Conservation (phyloP, 2,329 filamentous ascomycete genomes). For the Neurospora crassa region DNA sequence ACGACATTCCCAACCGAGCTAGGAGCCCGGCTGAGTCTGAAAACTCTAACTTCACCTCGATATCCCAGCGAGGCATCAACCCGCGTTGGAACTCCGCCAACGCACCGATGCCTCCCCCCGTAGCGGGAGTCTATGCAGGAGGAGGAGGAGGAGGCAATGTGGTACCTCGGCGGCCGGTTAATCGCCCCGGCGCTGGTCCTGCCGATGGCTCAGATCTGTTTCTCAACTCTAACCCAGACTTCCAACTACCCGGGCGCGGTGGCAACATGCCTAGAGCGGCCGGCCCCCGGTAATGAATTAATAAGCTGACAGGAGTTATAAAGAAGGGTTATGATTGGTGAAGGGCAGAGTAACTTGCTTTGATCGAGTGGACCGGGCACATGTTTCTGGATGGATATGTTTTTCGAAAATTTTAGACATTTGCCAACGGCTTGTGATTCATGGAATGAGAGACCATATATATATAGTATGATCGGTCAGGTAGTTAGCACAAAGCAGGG, state of each 20-base stretch:
- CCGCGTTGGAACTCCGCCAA: conserved; percentile 63
- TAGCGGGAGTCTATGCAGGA: conserved; percentile 29
- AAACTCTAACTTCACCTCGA: conserved; percentile 77
- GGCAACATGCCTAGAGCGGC: not conserved
- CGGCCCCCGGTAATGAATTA: not conserved
- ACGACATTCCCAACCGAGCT: conserved; percentile 32
- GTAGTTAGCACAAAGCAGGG: not conserved
- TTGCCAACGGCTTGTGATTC: not conserved
- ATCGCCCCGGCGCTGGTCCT: conserved; percentile 35
- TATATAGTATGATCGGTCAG: not conserved
- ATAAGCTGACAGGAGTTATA: not conserved
- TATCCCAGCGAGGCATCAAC: conserved; percentile 81
- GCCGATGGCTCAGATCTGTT: conserved; percentile 47
- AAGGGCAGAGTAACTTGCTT: not conserved
- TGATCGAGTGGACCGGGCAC: not conserved
- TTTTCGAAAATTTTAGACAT: not conserved
- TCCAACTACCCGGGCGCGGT: conserved; percentile 51
- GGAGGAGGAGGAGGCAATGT: conserved; percentile 4
- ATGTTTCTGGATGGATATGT: not conserved
- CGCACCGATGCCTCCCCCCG: conserved; percentile 34
- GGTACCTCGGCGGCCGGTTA: conserved; percentile 33
- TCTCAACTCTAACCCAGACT: conserved; percentile 76
- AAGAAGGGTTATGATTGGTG: not conserved
- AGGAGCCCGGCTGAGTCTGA: conserved; percentile 72
- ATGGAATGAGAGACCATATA: not conserved